Evolutionary conservation across 768 basidiomycete genomes (phyloP), one percentile per base, ranked within the genome.

Genomic region (Gelatoporia subvermispora): DNA sequence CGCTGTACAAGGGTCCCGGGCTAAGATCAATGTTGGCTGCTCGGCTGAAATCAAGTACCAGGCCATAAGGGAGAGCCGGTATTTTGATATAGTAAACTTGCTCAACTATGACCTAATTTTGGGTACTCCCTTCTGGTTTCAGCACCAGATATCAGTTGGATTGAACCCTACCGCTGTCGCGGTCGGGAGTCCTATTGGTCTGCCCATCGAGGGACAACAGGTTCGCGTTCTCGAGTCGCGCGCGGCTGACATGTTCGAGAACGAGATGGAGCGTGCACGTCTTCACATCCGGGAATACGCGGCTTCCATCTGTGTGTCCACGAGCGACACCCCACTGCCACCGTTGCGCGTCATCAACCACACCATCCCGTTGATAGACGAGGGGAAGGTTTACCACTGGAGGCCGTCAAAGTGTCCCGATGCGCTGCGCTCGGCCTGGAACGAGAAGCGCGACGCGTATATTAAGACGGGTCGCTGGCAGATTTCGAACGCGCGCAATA

Each of bases 1-100:
- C 1, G 74, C 73, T 0, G 67, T 71, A 0, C 65, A 70, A 31
- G 76, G 73, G 0, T 76, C 73, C 0, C 41, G 64, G 0, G 63
- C 70, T 0, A 67, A 67, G 43, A 58, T 76, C 0, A 74, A 69
- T 43, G 60, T 31, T 24, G 41, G 56, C 0, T 52, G 36, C 8
- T 47, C 34, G 8, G 55, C 48, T 0, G 15, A 51, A 8, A 25
- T 61, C 9, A 25, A 44, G 15, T 60, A 55, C 24, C 59, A 54
- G 28, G 18, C 21, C 8, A 57, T 60, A 1, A 21, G 37, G 5
- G 53, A 52, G 22, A 43, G 20, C 17, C 48, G 55, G 1, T 31
- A 49, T n/a, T 59, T 61, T 28, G 55, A 62, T 31, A 36, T 60
- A 0, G 46, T 52, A 2, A 61, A 61, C 20, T n/a, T 63, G 7